A percentile compares a stretch with the other conserved stretches of the same genome.
Evolutionary conservation across 2,329 filamentous ascomycete genomes (phyloP).

Genomic region (Diplodia scrobiculata): DNA sequence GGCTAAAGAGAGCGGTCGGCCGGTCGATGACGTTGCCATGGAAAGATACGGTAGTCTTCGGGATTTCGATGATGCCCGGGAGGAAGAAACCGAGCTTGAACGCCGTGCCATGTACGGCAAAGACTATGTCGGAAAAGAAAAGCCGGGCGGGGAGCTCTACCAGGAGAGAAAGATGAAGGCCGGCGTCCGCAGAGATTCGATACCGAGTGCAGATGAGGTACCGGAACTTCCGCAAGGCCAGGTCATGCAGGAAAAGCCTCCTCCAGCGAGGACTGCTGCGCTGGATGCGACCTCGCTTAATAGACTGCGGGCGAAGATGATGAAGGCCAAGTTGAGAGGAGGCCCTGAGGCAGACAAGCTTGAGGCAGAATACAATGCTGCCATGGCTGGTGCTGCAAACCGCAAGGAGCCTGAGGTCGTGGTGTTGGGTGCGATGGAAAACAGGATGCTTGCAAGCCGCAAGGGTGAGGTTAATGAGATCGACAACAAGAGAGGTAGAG

Average conservation of each 20-base stretch:
- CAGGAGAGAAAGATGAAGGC: conserved; percentile 70
- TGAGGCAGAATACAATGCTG: conserved; percentile 80
- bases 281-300: conserved; percentile 82
- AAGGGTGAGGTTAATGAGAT: conserved; percentile 74
- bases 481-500: conserved; percentile 76
- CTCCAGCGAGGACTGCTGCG: conserved; percentile 51
- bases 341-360: conserved; percentile 74
- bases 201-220: conserved; percentile 28
- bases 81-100: conserved; percentile 90
- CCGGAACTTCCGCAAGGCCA: conserved; percentile 55
- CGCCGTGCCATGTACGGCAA: conserved; percentile 78
- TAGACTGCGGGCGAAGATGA: conserved; percentile 85
- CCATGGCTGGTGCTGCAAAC: conserved; percentile 61
- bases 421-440: conserved; percentile 84
- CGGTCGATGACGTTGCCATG: conserved; percentile 78
- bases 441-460: conserved; percentile 77
- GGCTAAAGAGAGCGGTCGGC: conserved; percentile 70
- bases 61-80: conserved; percentile 87
- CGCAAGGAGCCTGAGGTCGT: conserved; percentile 67
- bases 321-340: conserved; percentile 88
- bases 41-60: conserved; percentile 79
- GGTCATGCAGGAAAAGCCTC: conserved; percentile 58
- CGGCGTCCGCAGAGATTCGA: conserved; percentile 49
- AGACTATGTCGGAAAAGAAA: conserved; percentile 81
- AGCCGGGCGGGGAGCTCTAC: conserved; percentile 84